phyloP scores from a whole-genome alignment of 306 rosid genomes.

The Malus domestica region DNA sequence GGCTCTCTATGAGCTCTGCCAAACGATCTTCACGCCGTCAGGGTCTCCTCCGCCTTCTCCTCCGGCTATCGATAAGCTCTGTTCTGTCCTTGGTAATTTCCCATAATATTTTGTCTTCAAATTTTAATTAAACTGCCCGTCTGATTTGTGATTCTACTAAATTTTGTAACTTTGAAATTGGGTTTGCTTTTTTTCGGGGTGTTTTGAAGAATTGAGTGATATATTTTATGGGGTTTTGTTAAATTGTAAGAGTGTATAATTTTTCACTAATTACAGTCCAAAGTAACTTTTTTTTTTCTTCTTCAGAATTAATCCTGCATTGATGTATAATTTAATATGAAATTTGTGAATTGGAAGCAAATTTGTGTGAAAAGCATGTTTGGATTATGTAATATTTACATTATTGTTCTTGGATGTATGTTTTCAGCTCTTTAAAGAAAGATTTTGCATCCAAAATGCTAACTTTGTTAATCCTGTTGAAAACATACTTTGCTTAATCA shows the following conservation, averaged over 20 bases:
- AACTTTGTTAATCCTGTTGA: background rate
- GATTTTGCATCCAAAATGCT: background rate
- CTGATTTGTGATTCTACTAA: background rate
- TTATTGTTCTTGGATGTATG: background rate
- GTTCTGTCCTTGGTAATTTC: slow-evolving; percentile 63
- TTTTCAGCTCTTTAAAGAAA: background rate
- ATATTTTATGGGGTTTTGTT: background rate
- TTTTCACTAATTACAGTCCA: background rate
- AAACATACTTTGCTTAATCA: too few relatives aligned
- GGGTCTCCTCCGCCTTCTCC: slow-evolving; percentile 40
- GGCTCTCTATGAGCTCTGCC: slow-evolving; percentile 64
- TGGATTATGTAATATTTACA: background rate
- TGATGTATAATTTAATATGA: background rate
- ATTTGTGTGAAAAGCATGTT: background rate
- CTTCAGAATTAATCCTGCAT: background rate
- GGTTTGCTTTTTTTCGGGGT: background rate
- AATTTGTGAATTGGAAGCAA: background rate
- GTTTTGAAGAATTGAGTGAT: background rate
- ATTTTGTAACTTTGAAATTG: background rate
- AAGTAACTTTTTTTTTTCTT: background rate
- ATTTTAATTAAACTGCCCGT: background rate
- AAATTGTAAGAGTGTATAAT: background rate
- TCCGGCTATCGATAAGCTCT: slow-evolving; percentile 40
- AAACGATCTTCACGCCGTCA: slow-evolving; percentile 42
- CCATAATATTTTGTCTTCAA: background rate